Percentiles rank a stretch among this genome's conserved stretches.
Evolutionary conservation across 495 filamentous ascomycete species (phyloP).

Genomic region (Hyaloscypha bicolor): DNA sequence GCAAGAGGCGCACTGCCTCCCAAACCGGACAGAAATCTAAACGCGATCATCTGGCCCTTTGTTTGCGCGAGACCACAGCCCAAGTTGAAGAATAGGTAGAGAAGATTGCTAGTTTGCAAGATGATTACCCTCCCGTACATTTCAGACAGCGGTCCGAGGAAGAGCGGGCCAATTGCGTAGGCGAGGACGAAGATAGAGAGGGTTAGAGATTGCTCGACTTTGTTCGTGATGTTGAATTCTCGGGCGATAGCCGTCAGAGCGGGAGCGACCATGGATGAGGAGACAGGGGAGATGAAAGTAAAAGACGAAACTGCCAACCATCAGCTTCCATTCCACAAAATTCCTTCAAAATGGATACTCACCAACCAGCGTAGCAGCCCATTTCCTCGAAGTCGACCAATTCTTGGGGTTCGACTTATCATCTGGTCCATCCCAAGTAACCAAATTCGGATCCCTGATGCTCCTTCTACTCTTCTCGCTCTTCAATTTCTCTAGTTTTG

Average conservation of each 20-base stretch:
- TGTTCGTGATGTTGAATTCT: conserved; percentile 61
- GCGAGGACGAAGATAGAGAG: conserved; percentile 77
- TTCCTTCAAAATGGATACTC: not conserved
- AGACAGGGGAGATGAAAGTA: conserved; percentile 71
- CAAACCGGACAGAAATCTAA: conserved; percentile 58
- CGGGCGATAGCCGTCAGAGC: conserved; percentile 54
- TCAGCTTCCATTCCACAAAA: not conserved
- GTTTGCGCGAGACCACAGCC: conserved; percentile 59
- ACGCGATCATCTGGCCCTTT: conserved; percentile 54
- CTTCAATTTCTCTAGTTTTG: conserved; percentile 22
- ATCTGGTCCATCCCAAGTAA: conserved; percentile 69
- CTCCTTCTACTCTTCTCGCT: conserved; percentile 17
- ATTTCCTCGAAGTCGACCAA: conserved; percentile 44
- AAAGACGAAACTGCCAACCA: conserved; percentile 48
- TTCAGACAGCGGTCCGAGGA: conserved; percentile 66
- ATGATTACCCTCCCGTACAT: conserved; percentile 63
- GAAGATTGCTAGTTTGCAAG: conserved; percentile 52
- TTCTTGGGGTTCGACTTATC: conserved; percentile 45
- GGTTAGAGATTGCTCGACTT: conserved; percentile 58
- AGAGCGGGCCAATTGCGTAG: conserved; percentile 63
- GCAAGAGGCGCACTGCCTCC: conserved; percentile 56
- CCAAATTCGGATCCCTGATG: conserved; percentile 30
- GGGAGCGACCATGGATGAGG: conserved; percentile 73
- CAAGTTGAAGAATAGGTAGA: conserved; percentile 60
- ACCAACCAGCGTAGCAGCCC: conserved; percentile 46